A percentile compares a stretch with the other conserved stretches of the same genome.
Evolutionary conservation across 2,329 filamentous ascomycete genomes (phyloP).

Genomic region (Monilinia fructicola): DNA sequence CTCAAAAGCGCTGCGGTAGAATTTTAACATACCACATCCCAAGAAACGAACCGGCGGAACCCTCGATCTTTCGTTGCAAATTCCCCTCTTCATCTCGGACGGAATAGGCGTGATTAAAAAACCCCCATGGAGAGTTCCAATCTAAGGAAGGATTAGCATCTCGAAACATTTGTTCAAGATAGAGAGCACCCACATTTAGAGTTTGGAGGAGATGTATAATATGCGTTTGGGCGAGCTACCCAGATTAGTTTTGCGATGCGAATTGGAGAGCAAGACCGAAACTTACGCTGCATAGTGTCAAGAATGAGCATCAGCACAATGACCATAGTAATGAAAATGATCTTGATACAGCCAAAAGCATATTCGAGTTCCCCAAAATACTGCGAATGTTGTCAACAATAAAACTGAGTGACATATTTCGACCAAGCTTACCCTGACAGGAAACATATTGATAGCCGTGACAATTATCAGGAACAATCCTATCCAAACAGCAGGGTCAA

Average conservation of each 20-base stretch:
- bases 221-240: slow-evolving; percentile 42
- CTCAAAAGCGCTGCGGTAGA: neutral
- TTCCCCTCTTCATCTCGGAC: slow-evolving; percentile 40
- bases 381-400: slow-evolving; percentile 20
- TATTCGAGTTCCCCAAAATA: slow-evolving; percentile 44
- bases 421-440: slow-evolving; percentile 40
- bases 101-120: slow-evolving; percentile 42
- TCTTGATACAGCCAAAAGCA: slow-evolving; percentile 43
- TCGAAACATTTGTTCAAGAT: neutral
- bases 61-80: slow-evolving; percentile 39
- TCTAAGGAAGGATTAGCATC: slow-evolving; percentile 29
- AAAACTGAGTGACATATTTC: neutral
- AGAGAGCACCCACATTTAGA: slow-evolving; percentile 41
- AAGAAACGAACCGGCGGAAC: slow-evolving; percentile 43
- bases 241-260: slow-evolving; percentile 10
- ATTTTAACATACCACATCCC: slow-evolving; percentile 42
- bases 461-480: slow-evolving; percentile 42
- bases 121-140: slow-evolving; percentile 43
- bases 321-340: slow-evolving; percentile 43
- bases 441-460: slow-evolving; percentile 42
- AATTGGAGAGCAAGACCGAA: neutral
- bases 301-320: slow-evolving; percentile 44
- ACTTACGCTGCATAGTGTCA: slow-evolving; percentile 42
- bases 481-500: slow-evolving; percentile 45
- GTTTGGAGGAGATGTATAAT: slow-evolving; percentile 42